phyloP scores from a whole-genome alignment of 2,329 filamentous ascomycete species.

The Alternaria metachromatica region DNA sequence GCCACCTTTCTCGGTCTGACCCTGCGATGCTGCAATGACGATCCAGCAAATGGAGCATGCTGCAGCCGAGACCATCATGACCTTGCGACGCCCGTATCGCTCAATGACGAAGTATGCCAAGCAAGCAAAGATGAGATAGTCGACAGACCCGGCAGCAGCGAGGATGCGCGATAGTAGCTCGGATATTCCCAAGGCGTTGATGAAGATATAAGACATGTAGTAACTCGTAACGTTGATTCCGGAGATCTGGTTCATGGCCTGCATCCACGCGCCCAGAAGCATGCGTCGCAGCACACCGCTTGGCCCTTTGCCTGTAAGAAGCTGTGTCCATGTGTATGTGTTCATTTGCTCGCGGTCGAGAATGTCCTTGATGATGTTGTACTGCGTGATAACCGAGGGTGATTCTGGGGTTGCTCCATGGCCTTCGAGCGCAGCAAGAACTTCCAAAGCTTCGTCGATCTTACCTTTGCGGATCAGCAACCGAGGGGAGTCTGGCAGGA shows the following conservation, averaged over 20 bases:
- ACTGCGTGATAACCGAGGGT: constrained; percentile 42
- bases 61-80: constrained; percentile 58
- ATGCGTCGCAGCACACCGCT: constrained; percentile 53
- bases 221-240: constrained; percentile 48
- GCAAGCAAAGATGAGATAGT: constrained; percentile 55
- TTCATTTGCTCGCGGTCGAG: constrained; percentile 55
- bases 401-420: constrained; percentile 48
- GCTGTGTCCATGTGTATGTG: constrained; percentile 54
- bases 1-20: constrained; percentile 50
- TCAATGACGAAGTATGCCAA: constrained; percentile 57
- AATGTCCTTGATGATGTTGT: constrained; percentile 49
- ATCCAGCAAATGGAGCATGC: constrained; percentile 60
- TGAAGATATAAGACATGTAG: constrained; percentile 53
- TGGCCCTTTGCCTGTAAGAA: constrained; percentile 52
- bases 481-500: constrained; percentile 52
- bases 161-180: constrained; percentile 43
- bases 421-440: constrained; percentile 48
- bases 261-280: constrained; percentile 55
- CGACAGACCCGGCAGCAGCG: constrained; percentile 55
- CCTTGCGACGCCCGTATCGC: constrained; percentile 54
- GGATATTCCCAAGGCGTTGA: constrained; percentile 49
- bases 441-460: constrained; percentile 52
- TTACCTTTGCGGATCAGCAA: constrained; percentile 60
- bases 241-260: constrained; percentile 54
- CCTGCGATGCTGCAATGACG: constrained; percentile 55